phyloP scores from a whole-genome alignment of 768 basidiomycete species.

The Leccinum fibrillosum region DNA sequence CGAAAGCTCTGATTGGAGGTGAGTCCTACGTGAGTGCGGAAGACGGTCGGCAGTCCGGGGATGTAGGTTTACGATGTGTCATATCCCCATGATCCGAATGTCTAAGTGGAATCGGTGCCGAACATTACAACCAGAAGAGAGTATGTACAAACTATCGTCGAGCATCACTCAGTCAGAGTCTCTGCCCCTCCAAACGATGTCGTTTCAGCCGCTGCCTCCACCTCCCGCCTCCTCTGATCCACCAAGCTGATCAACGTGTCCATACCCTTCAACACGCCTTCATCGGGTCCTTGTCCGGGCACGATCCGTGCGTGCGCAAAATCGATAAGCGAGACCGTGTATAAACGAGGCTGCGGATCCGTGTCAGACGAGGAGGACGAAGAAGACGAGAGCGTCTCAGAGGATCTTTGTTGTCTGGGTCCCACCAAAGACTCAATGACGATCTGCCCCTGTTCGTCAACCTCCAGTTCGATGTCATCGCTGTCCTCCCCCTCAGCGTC shows the following conservation, averaged over 20 bases:
- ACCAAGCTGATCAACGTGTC: slow-evolving; percentile 62
- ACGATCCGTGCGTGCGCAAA: slow-evolving; percentile 82
- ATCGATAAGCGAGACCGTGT: slow-evolving; percentile 81
- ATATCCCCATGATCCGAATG: too few species aligned
- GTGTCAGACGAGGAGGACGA: slow-evolving; percentile 38
- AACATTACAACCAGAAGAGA: too few species aligned
- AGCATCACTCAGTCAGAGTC: neutral
- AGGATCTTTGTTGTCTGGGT: neutral
- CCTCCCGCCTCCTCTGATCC: slow-evolving; percentile 50
- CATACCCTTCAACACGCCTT: slow-evolving; percentile 73
- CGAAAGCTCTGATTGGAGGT: too few species aligned
- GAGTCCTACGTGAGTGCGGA: too few species aligned
- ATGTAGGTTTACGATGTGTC: too few species aligned
- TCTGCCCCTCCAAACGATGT: neutral
- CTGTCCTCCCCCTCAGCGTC: slow-evolving; percentile 34
- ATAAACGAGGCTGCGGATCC: slow-evolving; percentile 26
- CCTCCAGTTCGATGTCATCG: slow-evolving; percentile 37
- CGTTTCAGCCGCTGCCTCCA: slow-evolving; percentile 19
- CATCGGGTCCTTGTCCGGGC: slow-evolving; percentile 73
- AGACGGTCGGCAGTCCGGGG: too few species aligned
- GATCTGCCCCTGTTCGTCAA: slow-evolving; percentile 28
- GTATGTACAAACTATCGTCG: neutral
- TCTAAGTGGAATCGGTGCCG: neutral
- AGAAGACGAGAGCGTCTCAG: slow-evolving; percentile 29
- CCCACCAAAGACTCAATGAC: slow-evolving; percentile 17